Evolutionary conservation across 2,329 filamentous ascomycete species (phyloP).

Genomic region (Sporothrix curviconia): DNA sequence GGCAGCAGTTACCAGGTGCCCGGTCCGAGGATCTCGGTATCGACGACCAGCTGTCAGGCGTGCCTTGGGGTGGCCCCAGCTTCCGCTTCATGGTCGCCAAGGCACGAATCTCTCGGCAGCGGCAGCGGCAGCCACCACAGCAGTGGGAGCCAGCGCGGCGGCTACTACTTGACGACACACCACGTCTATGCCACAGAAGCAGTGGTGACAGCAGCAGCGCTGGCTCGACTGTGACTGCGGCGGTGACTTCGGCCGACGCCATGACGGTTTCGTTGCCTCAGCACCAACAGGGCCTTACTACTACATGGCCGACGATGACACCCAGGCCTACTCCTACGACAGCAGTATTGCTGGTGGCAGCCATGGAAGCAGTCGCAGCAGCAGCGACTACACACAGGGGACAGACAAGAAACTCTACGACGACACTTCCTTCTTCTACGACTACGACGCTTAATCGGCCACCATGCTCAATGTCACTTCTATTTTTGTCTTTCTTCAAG

Average conservation of each 20-base stretch:
- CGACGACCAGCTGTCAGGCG: conserved; percentile 50
- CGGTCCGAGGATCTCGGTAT: conserved; percentile 47
- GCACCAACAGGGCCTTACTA: conserved; percentile 2
- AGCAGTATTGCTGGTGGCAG: background rate
- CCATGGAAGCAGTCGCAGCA: conserved; percentile 14
- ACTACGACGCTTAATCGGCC: conserved; percentile 10
- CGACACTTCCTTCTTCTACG: conserved; percentile 17
- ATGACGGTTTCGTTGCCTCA: background rate
- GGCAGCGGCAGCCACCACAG: conserved; percentile 32
- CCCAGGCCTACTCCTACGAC: conserved; percentile 7
- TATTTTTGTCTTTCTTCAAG: background rate
- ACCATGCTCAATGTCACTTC: background rate
- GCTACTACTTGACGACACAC: conserved; percentile 9
- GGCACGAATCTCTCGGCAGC: conserved; percentile 43
- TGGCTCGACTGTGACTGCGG: background rate
- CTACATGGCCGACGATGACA: conserved; percentile 2
- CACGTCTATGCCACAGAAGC: conserved; percentile 6
- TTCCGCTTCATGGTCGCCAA: conserved; percentile 48
- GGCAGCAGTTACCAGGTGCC: conserved; percentile 58
- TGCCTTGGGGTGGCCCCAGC: conserved; percentile 67
- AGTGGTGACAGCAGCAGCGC: conserved; percentile 1
- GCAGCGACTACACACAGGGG: conserved; percentile 14
- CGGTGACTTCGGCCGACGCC: background rate
- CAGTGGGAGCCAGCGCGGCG: background rate
- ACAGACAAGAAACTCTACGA: conserved; percentile 12